Evolutionary conservation across 169 alveolate species (phyloP), one percentile per base, ranked within the genome.

Genomic region (Plasmodium coatneyi): DNA sequence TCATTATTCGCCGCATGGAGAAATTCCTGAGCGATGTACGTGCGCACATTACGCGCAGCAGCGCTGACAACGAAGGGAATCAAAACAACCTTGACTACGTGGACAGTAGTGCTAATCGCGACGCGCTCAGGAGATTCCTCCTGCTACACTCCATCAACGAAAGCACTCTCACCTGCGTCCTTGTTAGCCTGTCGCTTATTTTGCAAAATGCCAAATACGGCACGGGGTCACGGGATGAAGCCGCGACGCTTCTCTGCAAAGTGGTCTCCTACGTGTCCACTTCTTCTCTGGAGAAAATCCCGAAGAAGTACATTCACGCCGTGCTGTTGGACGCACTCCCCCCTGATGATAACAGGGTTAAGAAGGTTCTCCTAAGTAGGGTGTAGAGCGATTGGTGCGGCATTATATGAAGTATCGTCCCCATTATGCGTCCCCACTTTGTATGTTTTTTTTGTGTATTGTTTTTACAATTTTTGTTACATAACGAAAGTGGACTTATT

Each of bases 91-190:
- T 0, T 78, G 22, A 10, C 9, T 1, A 30, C 28, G 5, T 30
- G 30, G 28, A 49, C 28, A 41, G 19, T 30, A 4, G 83, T n/a
- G 83, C 14, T 36, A 7, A 19, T 10, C 70, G 60, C 28, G 60
- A 76, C 5, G 56, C 66, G 66, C n/a, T 76, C 14, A 79, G 71
- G 71, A 28, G 32, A 10, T 89, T 71, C 71, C 30, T 89, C 66
- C 52, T 89, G 1, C 46, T 89, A n/a, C 94, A 89, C 46, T 89
- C 94, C 10, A 89, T 89, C 43, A 89, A 89, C 71, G 94, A 89
- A 25, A 89, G 82, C 81, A 89, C 89, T 10, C 66, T 89, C 49
- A 89, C 82, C 30, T 89, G 94, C 49, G 52, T 89, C 16, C 43
- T 89, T 25, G 43, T 84, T n/a, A 89, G 83, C 71, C 39, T 89